Percentiles rank a stretch among this genome's conserved stretches.
These are phyloP conservation scores for Calonectria multiphialidica DNA, from an alignment of 2,329 filamentous ascomycete species.

Conservation along the genomic window DNA sequence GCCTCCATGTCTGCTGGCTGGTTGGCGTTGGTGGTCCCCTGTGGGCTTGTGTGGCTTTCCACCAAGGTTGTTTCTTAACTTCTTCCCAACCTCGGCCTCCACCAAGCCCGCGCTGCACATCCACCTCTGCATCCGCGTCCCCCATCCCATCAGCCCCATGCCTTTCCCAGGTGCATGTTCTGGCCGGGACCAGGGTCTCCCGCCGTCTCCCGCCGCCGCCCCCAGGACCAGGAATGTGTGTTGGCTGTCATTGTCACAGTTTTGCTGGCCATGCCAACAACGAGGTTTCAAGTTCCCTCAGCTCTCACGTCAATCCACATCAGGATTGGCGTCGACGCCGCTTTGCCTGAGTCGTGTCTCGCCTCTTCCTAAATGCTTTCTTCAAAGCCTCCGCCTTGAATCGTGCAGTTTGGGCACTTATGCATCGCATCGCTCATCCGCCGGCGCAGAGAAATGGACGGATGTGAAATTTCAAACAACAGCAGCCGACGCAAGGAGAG, in stretches of 20 bases:
- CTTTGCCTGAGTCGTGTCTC: not conserved
- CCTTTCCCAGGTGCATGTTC: conserved; percentile 17
- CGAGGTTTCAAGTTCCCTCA: conserved; percentile 16
- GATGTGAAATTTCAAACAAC: not conserved
- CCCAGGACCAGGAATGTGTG: conserved; percentile 25
- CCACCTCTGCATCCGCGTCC: conserved; percentile 26
- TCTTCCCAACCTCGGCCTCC: not conserved
- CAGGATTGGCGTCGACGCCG: not conserved
- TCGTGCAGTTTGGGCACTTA: conserved; percentile 11
- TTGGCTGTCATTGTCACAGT: conserved; percentile 19
- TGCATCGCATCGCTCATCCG: not conserved
- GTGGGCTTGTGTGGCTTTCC: not conserved
- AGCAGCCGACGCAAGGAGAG: not conserved
- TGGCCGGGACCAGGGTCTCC: conserved; percentile 29
- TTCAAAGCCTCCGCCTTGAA: not conserved
- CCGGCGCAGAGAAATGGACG: not conserved
- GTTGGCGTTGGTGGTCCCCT: not conserved
- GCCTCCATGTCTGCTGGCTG: conserved; percentile 4
- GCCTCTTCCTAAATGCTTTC: not conserved
- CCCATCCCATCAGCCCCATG: conserved; percentile 32
- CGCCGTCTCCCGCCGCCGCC: conserved; percentile 16
- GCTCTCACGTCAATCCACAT: not conserved
- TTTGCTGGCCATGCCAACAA: conserved; percentile 17
- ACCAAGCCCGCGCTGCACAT: not conserved
- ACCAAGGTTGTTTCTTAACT: conserved; percentile 9